Percentiles rank a stretch among this genome's conserved stretches.
phyloP scores from a whole-genome alignment of 345 rosid genomes.

The Eucalyptus cloeziana region DNA sequence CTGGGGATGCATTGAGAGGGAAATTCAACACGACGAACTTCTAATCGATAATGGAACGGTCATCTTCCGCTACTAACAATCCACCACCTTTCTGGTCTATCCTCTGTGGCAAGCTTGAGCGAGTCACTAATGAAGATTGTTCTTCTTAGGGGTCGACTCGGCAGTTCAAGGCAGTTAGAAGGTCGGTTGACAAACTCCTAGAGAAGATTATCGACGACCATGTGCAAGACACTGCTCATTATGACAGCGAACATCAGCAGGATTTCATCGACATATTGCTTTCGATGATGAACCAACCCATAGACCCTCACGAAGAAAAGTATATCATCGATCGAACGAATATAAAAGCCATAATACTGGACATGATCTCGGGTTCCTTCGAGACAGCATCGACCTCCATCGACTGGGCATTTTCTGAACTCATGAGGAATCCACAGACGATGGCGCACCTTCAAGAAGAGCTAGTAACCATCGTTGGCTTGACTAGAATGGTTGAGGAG shows the following conservation, averaged over 20 bases:
- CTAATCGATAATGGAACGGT: background rate
- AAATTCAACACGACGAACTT: background rate
- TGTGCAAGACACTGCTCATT: background rate
- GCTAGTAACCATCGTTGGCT: constrained; percentile 3
- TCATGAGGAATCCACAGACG: constrained; percentile 1
- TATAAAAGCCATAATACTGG: constrained; percentile 12
- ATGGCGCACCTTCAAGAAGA: constrained; percentile 2
- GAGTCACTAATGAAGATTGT: background rate
- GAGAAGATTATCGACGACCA: background rate
- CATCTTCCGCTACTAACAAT: background rate
- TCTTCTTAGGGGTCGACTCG: background rate
- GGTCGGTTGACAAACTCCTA: background rate
- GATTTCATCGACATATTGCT: background rate
- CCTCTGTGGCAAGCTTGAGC: background rate
- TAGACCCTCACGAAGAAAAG: background rate
- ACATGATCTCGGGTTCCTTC: constrained; percentile 3
- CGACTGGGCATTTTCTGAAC: constrained; percentile 7
- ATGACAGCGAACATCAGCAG: background rate
- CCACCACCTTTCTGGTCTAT: background rate
- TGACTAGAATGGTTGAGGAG: constrained; percentile 8
- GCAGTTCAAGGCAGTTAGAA: background rate
- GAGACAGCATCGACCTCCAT: constrained; percentile 4
- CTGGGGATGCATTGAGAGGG: background rate
- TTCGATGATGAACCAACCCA: background rate
- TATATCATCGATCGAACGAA: background rate